Evolutionary conservation across 2,329 filamentous ascomycete genomes (phyloP).

Genomic region (Aspergillus ibericus): DNA sequence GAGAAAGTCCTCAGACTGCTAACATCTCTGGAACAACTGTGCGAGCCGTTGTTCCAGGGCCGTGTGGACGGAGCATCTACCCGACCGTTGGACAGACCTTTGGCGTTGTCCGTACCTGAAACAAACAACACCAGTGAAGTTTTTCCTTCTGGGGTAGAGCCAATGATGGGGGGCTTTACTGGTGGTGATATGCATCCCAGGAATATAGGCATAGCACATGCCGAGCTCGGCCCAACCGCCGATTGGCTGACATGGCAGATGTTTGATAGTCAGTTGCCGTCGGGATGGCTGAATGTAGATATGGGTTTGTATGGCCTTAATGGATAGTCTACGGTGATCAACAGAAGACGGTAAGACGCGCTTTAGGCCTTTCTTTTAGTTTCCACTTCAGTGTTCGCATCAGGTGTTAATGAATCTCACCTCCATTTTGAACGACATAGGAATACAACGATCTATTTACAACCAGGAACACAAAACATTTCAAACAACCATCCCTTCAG

Average conservation of each 20-base stretch:
- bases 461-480: too few species aligned
- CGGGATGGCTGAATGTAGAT: neutral
- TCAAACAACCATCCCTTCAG: neutral
- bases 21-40: conserved; percentile 1
- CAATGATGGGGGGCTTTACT: neutral
- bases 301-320: too few species aligned
- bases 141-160: neutral
- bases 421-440: too few species aligned
- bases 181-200: neutral
- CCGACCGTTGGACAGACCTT: neutral
- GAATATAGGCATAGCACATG: neutral
- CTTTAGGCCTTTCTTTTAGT: too few species aligned
- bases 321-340: too few species aligned
- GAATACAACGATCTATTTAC: too few species aligned
- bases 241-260: conserved; percentile 15
- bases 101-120: too few species aligned
- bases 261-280: conserved; percentile 12
- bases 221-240: neutral
- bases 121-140: too few species aligned
- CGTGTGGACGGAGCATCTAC: neutral
- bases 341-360: too few species aligned
- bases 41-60: conserved; percentile 2
- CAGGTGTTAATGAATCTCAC: too few species aligned
- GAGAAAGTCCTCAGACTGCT: conserved; percentile 1
- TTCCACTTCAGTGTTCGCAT: too few species aligned